Base-by-base conservation (phyloP, 2,329 filamentous ascomycete genomes). In the Ceratocystis cubensis region DNA sequence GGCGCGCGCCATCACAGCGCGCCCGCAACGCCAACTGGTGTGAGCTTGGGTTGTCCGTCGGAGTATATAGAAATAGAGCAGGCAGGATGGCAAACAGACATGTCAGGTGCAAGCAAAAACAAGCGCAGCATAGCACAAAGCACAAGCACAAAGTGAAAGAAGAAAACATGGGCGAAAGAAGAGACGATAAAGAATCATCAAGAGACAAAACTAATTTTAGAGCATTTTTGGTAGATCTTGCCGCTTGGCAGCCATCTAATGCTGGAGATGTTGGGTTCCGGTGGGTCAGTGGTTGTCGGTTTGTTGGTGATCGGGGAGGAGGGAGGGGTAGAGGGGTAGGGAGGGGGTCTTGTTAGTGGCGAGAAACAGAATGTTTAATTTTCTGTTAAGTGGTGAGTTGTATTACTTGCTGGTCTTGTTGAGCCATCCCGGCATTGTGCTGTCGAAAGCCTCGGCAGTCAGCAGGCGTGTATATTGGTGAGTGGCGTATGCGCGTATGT, bases 301-400 rank as follows among this genome's bases (percentile, higher is more conserved):
- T 37, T 37, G n/a, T 8, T 20, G n/a, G 22, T 22, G 46, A 50
- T 50, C 46, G 46, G 5, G 20, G 17, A 50, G n/a, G 6, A 8
- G 48, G 8, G 33, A 37, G 33, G 33, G 46, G 15, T n/a, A 50
- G 46, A 30, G 17, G 6, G 17, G 17, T n/a, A 17, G 48, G 48
- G 48, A 17, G 48, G 48, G 48, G 48, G 48, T 53, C 48, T 53
- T 53, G 48, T 25, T 53, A 53, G 48, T 25, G 48, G 48, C 48
- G 8, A 25, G 48, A 25, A 25, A 37, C 10, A 1, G 8, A 25
- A 22, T 6, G 45, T 8, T 8, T 25, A 53, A 25, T 53, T 25
- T 37, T 37, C 33, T 37, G 33, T 13, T 37, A 7, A 4, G 33
- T 37, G 33, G 8, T 37, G 33, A 37, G 33, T 37, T 2, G 33